A percentile compares a stretch with the other conserved stretches of the same genome.
These are phyloP conservation scores for Hibiscus syriacus DNA, from an alignment of 345 rosid species.

Conservation along the genomic window DNA sequence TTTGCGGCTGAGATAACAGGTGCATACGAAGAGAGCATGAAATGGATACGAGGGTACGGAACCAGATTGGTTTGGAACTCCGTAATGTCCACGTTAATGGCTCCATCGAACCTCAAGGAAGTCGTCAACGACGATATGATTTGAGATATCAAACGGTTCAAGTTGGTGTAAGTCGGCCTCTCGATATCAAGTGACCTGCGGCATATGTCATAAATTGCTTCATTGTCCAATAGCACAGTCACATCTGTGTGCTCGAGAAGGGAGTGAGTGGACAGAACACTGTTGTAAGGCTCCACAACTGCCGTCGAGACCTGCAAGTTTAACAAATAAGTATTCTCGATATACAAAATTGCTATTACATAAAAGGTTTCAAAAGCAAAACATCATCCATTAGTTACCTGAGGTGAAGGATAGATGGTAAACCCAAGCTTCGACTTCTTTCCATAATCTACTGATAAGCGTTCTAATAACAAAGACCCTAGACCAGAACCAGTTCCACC, in stretches of 20 bases:
- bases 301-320: slow-evolving; percentile 65
- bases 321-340: not conserved
- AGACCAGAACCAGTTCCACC: slow-evolving; percentile 87
- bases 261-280: slow-evolving; percentile 75
- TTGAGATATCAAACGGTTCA: slow-evolving; percentile 72
- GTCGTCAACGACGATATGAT: slow-evolving; percentile 67
- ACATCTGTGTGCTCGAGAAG: slow-evolving; percentile 84
- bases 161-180: slow-evolving; percentile 67
- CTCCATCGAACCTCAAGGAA: slow-evolving; percentile 74
- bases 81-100: slow-evolving; percentile 68
- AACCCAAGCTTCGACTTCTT: slow-evolving; percentile 83
- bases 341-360: not conserved
- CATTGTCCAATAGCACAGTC: slow-evolving; percentile 66
- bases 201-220: slow-evolving; percentile 79
- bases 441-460: slow-evolving; percentile 79
- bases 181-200: slow-evolving; percentile 65
- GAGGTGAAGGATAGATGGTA: slow-evolving; percentile 78
- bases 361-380: not conserved
- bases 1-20: slow-evolving; percentile 70
- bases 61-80: slow-evolving; percentile 80
- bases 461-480: slow-evolving; percentile 69
- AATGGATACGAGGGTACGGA: slow-evolving; percentile 78
- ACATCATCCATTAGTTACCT: slow-evolving; percentile 25
- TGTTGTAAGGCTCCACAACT: slow-evolving; percentile 79
- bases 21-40: slow-evolving; percentile 82